Percentiles rank a stretch among this genome's conserved stretches.
Evolutionary conservation across 208 protist genomes (phyloP).

Genomic region (Acanthamoeba castellanii): DNA sequence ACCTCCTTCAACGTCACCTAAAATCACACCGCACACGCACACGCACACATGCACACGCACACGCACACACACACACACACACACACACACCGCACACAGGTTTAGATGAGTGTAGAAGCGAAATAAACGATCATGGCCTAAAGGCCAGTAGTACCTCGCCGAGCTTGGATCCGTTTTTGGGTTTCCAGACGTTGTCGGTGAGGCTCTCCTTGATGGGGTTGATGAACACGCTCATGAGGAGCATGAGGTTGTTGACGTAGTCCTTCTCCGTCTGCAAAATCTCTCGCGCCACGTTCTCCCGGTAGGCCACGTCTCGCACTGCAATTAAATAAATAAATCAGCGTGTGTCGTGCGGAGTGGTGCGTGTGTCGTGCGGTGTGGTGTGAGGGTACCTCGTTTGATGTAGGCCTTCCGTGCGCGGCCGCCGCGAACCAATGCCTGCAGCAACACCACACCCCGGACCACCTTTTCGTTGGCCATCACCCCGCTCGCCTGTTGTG

Average conservation of each 20-base stretch:
- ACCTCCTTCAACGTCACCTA: conserved; percentile 66
- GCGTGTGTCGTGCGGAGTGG: too few relatives aligned
- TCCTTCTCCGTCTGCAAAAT: conserved; percentile 68
- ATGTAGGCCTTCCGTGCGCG: neutral
- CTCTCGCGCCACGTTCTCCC: conserved; percentile 65
- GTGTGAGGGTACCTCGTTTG: neutral
- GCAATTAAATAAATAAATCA: too few relatives aligned
- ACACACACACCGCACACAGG: neutral
- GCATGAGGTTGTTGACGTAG: conserved; percentile 51
- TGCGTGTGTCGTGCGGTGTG: too few relatives aligned
- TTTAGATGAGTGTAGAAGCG: too few relatives aligned
- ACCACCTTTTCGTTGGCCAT: neutral
- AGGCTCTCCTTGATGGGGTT: conserved; percentile 32
- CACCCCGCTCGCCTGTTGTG: neutral
- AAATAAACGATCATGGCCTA: too few relatives aligned
- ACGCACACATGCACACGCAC: too few relatives aligned
- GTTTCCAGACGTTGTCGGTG: conserved; percentile 36
- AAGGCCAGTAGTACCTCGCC: neutral
- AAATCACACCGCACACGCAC: neutral
- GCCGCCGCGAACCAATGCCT: conserved; percentile 7
- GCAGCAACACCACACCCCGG: neutral
- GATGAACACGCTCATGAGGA: conserved; percentile 21
- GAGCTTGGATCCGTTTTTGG: conserved; percentile 46
- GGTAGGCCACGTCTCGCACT: conserved; percentile 57
- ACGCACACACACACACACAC: too few relatives aligned